phyloP scores from a whole-genome alignment of 352 stramenopile genomes.

The Thraustochytrium sp. region DNA sequence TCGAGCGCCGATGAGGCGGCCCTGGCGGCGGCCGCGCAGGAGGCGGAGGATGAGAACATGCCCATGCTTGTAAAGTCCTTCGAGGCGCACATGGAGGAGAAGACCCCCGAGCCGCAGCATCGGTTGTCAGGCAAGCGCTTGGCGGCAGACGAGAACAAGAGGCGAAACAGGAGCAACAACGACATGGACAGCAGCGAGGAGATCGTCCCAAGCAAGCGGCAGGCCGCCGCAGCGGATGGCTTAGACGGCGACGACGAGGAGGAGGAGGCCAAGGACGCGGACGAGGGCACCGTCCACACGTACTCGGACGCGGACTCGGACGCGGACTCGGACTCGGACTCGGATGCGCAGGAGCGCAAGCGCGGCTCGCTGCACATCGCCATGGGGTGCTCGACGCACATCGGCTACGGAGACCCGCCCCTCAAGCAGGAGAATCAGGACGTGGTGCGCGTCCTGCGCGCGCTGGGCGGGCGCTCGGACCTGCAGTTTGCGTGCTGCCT shows the following conservation, averaged over 20 bases:
- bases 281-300: background rate
- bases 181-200: too few species aligned
- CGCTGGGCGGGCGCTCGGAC: background rate
- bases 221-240: too few species aligned
- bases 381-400: background rate
- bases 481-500: background rate
- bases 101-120: too few species aligned
- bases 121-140: background rate
- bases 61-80: too few species aligned
- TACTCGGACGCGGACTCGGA: background rate
- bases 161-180: too few species aligned
- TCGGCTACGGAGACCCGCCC: background rate
- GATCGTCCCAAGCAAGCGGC: too few species aligned
- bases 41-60: too few species aligned
- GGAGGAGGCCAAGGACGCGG: background rate
- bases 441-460: background rate
- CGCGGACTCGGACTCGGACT: background rate
- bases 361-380: background rate
- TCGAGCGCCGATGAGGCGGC: too few species aligned
- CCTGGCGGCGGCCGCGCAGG: too few species aligned
- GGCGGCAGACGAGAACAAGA: background rate
- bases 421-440: constrained; percentile 42
- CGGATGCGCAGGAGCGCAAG: background rate
- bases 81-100: too few species aligned
- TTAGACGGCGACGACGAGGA: background rate